A percentile compares a stretch with the other conserved stretches of the same genome.
Evolutionary conservation across 305 asterid genomes (phyloP).

Genomic region (Fraxinus greggii): DNA sequence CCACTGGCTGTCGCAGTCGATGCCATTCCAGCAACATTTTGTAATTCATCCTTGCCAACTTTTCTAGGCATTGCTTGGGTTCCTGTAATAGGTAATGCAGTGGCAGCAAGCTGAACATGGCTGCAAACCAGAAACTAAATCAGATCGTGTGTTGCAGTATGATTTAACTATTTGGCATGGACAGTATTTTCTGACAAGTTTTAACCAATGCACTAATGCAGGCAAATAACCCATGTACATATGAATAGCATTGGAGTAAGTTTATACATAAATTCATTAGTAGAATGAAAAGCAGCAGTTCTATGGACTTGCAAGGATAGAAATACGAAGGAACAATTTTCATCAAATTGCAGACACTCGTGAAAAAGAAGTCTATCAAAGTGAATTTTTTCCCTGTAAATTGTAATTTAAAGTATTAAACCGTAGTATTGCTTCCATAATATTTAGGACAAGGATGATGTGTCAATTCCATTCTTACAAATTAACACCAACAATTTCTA

Average conservation of each 20-base stretch:
- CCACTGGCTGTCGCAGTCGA: constrained; percentile 94
- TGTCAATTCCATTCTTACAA: background rate
- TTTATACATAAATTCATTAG: background rate
- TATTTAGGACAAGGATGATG: background rate
- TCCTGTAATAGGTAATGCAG: constrained; percentile 84
- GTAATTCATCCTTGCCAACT: constrained; percentile 77
- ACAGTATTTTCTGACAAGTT: background rate
- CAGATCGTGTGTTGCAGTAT: constrained; percentile 18
- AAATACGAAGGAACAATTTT: background rate
- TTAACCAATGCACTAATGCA: background rate
- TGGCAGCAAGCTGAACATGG: constrained; percentile 89
- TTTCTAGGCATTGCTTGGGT: constrained; percentile 61
- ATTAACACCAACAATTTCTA: background rate
- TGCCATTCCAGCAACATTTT: constrained; percentile 92
- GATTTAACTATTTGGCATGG: background rate
- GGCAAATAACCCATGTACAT: background rate
- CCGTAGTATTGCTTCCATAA: background rate
- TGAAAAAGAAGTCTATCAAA: constrained; percentile 2
- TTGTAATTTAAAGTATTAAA: background rate
- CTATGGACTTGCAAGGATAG: background rate
- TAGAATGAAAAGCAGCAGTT: background rate
- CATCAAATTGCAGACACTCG: background rate
- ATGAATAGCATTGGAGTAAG: background rate
- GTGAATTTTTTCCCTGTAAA: background rate
- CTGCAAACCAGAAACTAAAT: constrained; percentile 45